Evolutionary conservation across 129 eudicot genomes (phyloP), one percentile per base, ranked within the genome.

Genomic region (Escallonia herrerae): DNA sequence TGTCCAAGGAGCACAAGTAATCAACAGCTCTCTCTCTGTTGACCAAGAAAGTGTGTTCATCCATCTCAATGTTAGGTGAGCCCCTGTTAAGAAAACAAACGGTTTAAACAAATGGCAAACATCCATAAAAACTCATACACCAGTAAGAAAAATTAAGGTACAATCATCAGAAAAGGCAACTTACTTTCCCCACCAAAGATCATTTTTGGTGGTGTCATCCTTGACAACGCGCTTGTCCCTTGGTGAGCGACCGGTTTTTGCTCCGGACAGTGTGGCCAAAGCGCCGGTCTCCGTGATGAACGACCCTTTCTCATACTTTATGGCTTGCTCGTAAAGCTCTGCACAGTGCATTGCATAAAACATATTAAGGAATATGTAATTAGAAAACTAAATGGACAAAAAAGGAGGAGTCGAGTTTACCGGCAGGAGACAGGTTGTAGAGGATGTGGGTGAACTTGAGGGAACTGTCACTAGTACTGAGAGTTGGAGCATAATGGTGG

Each of bases 121-220:
- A 22, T 22, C 33, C 33, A 22, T 22, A 22, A 0, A 22, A 22
- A 22, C 33, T 22, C 33, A 22, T 22, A 22, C 0, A 22, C 58
- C 22, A 11, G 58, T 53, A 53, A 4, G 58, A 14, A 40, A 42
- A 58, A 45, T 2, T 0, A 53, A 47, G 58, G 40, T 9, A 33
- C 8, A 64, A 63, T 46, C 13, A 39, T 12, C 11, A 39, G 40
- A 47, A 61, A 9, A 45, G 64, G 41, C 4, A 8, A 76, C 95
- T 4, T 81, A 93, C 98, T 85, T 93, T 71, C 96, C 96, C 98
- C 98, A 93, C 98, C 98, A 93, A 63, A 93, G 95, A 44, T 83
- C 96, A 48, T 79, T 74, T 58, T 81, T 85, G 4, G 91, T 88
- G 43, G 80, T 68, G 4, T 88, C 96, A 63, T 93, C 98, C 62